Base-by-base conservation (phyloP, 371 early-diverging fungal genomes). In the Dinochytrium kinnereticum region DNA sequence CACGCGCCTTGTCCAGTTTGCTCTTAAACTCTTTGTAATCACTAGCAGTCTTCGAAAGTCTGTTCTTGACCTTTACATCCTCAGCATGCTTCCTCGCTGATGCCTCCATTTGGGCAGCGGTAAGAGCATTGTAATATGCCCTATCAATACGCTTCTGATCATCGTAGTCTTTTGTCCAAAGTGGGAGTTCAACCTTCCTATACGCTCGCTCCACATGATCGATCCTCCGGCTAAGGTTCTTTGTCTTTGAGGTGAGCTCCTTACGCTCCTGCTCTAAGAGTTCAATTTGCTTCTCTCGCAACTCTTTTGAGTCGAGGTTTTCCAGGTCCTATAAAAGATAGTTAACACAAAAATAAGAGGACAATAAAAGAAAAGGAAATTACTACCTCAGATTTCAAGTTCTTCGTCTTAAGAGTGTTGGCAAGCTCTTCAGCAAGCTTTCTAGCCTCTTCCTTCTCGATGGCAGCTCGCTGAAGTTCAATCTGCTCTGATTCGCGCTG, bases 151-250 rank as follows among this genome's bases (percentile, higher is more conserved):
- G 87, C 83, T 93, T 92, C 84, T 98, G 98, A 40, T 87, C 85
- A 68, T 93, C 95, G 78, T 95, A 97, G 82, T 97, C 98, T 77
- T 91, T 89, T 49, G 89, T 91, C 68, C 98, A 88, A 24, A 97
- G 84, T 34, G 98, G 95, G 74, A 92, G 92, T 87, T 99, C 99
- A 76, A 92, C 93, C 82, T 91, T 88, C 74, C 98, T 95, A 84
- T 87, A 92, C n/a, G 98, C 99, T 81, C 99, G 95, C 84, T 97
- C 98, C n/a, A 91, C 84, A 80, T 96, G 95, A 82, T 99, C 99
- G 44, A 93, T 72, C 76, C 92, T 90, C 78, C 94, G 93, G 74
- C 87, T 85, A 68, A 94, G 83, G 39, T 89, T 80, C 51, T 76
- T 75, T 69, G 75, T 74, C 73, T 82, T 82, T 53, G 26, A 57